Evolutionary conservation across 345 rosid species (phyloP), one percentile per base, ranked within the genome.

Genomic region (Trapa incisa): DNA sequence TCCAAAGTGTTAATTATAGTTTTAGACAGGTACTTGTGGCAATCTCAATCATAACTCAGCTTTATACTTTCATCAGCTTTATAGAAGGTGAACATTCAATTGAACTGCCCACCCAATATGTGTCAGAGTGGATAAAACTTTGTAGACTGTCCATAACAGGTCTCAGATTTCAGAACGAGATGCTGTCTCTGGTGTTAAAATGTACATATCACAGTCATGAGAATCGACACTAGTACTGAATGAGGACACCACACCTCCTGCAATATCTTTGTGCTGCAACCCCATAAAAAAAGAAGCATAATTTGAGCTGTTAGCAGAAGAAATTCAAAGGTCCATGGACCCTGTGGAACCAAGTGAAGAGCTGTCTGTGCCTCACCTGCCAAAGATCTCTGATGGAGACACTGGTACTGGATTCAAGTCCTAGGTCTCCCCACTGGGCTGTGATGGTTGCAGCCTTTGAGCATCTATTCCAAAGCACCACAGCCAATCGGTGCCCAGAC

Each of bases 381-480:
- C 99, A 94, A 66, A 91, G 75, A 76, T 94, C 95, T 78, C 99
- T 78, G 33, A 94, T 81, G 9, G 82, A 81, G 70, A 89, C 95
- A 36, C 70, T 72, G 37, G 91, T 78, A 70, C 78, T 74, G 61
- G 95, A 80, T 76, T 89, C 85, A 15, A 94, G 95, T 64, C 97
- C 97, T 37, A 94, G 79, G 16, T 66, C 73, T 35, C 84, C 82
- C 97, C 97, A 94, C 50, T 29, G 37, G 58, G 89, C 96, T 10
- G 89, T 84, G 64, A 94, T 85, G 22, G 80, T 86, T 64, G 84
- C 86, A 70, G 84, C 76, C 63, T 80, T 65, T 22, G 80, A 72
- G 76, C 99, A 91, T 45, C 96, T 88, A 79, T 94, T 94, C 97
- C 99, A 94, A 50, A 91, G 80, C 70, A 80, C 96, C 65, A 94